Base-by-base conservation (phyloP, 2,329 filamentous ascomycete genomes). In the Fusarium sp. region DNA sequence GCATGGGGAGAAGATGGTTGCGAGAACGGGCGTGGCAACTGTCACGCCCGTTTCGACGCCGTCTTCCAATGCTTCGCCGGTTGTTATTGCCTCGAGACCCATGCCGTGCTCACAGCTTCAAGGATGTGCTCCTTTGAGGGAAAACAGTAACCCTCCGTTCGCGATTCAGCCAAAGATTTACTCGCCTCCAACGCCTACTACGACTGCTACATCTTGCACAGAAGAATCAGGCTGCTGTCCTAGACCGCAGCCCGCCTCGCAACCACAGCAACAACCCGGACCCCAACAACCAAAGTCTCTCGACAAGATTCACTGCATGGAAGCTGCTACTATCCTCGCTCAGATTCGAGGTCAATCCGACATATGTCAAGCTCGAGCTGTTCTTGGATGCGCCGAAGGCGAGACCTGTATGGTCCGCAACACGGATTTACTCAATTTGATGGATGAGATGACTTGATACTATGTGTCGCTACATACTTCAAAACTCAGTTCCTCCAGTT, bases 271-370 rank as follows among this genome's bases (percentile, higher is more conserved):
- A 10, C 67, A 49, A 9, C 19, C 33, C 5, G 37, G 49, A 12
- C 8, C 35, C 6, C 23, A 56, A 10, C 12, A 13, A 19, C 57
- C 60, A 21, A 63, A 43, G 3, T 63, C 69, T 21, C 19, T 54
- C 15, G 75, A 76, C 23, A 75, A 76, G 18, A 78, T 78, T 44
- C 77, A 71, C 38, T 78, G 77, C 23, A 73, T 78, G 54, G 77
- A 78, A 28, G 77, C 77, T 23, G 77, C 77, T n/a, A 71, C 64
- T 18, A 78, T 85, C 37, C 82, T 85, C 21, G 82, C 83, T 23
- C 81, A 83, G 30, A 83, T 84, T 70, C 81, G 84, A 25, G 82
- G 82, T 2, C 77, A 80, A 18, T 67, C 74, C 15, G 77, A 82
- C 54, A 57, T 78, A 12, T 70, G 71, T 5, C 49, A 71, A 9